These are phyloP conservation scores for Pythium pectinolyticum DNA, from an alignment of 352 stramenopile species.

Conservation along the genomic window DNA sequence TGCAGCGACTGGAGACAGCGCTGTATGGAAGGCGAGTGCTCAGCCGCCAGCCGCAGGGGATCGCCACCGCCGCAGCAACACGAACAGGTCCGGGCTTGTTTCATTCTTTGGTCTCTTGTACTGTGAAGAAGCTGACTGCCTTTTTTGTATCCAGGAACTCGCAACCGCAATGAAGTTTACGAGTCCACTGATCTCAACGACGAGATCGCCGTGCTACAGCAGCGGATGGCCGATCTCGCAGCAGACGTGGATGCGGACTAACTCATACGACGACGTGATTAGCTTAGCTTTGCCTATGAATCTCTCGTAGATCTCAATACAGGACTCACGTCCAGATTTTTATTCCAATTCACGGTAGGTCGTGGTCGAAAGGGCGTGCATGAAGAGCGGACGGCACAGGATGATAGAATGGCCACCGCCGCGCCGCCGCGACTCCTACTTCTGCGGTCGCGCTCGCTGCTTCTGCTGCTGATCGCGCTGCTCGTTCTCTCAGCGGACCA, in stretches of 20 bases:
- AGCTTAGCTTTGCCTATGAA: not conserved
- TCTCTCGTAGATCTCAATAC: not conserved
- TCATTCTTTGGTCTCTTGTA: not conserved
- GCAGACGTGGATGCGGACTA: constrained; percentile 42
- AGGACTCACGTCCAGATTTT: not conserved
- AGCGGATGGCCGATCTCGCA: constrained; percentile 63
- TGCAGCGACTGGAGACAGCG: constrained; percentile 73
- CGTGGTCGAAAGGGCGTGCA: not conserved
- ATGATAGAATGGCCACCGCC: constrained; percentile 1
- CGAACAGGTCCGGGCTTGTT: not conserved
- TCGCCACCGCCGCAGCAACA: not conserved
- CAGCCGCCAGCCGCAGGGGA: not conserved
- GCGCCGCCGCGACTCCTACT: constrained; percentile 1
- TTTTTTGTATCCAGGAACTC: not conserved
- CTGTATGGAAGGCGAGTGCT: constrained; percentile 49
- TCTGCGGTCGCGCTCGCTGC: not conserved
- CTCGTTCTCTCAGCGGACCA: not conserved
- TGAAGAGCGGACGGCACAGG: not conserved
- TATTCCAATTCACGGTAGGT: constrained; percentile 1
- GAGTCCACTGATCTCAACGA: constrained; percentile 61
- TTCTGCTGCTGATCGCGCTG: not conserved
- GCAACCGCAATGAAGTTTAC: constrained; percentile 24
- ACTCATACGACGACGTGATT: not conserved
- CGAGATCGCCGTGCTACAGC: constrained; percentile 59
- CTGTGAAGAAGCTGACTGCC: not conserved